A percentile compares a stretch with the other conserved stretches of the same genome.
These are phyloP conservation scores for Gyromitra esculenta DNA, from an alignment of 2,329 filamentous ascomycete species.

Conservation along the genomic window DNA sequence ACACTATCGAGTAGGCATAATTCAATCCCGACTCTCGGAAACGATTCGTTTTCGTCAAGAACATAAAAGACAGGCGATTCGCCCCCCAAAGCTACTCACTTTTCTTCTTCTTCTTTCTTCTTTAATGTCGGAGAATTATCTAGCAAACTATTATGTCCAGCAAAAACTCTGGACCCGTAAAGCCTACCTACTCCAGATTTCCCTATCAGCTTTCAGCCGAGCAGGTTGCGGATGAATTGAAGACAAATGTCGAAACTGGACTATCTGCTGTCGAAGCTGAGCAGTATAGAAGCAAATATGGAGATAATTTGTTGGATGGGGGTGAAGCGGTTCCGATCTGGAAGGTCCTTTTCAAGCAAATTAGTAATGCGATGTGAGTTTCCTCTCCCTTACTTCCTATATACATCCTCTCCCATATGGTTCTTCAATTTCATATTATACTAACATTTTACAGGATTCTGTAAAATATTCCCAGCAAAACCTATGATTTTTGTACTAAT, in stretches of 20 bases:
- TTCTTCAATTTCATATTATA: background rate
- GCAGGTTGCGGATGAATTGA: slow-evolving; percentile 71
- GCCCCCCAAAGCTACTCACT: background rate
- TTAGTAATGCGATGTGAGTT: slow-evolving; percentile 76
- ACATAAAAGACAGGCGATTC: slow-evolving; percentile 2
- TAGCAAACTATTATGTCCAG: slow-evolving; percentile 31
- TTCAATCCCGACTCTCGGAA: slow-evolving; percentile 11
- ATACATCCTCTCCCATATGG: background rate
- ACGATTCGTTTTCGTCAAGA: background rate
- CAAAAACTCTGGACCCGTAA: slow-evolving; percentile 17
- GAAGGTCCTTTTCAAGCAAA: slow-evolving; percentile 76
- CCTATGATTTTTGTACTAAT: background rate
- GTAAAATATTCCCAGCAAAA: slow-evolving; percentile 19
- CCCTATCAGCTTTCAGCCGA: slow-evolving; percentile 67
- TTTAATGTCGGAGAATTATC: slow-evolving; percentile 14
- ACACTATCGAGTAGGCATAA: slow-evolving; percentile 2
- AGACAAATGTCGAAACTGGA: slow-evolving; percentile 73
- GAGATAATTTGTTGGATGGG: slow-evolving; percentile 76
- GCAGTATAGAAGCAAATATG: slow-evolving; percentile 69
- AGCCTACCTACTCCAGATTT: slow-evolving; percentile 54
- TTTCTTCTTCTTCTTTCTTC: background rate
- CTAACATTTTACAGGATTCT: slow-evolving; percentile 49
- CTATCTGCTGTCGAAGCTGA: slow-evolving; percentile 70
- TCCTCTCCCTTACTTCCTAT: background rate
- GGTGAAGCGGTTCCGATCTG: slow-evolving; percentile 74